A percentile compares a stretch with the other conserved stretches of the same genome.
Conservation (phyloP, 768 basidiomycete genomes). For the Lactifluus rugatus region DNA sequence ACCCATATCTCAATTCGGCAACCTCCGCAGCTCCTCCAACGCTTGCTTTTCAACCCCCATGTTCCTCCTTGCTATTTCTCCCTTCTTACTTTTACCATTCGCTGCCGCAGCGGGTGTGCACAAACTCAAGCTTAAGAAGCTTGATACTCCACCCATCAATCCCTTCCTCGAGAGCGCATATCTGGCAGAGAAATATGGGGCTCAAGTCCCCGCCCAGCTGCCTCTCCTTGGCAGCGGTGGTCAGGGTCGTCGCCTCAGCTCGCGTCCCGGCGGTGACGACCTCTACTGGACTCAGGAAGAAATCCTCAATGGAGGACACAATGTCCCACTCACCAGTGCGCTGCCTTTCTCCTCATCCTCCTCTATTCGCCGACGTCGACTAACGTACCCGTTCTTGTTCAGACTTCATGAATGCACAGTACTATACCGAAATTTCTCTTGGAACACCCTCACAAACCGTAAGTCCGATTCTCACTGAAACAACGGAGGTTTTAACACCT, state of each 20-base stretch:
- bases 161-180: slow-evolving; percentile 68
- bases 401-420: slow-evolving; percentile 99
- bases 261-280: slow-evolving; percentile 37
- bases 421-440: slow-evolving; percentile 79
- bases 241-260: slow-evolving; percentile 49
- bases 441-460: slow-evolving; percentile 79
- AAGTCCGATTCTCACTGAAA: slow-evolving; percentile 24
- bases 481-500: not conserved
- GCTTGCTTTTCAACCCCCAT: slow-evolving; percentile 26
- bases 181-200: slow-evolving; percentile 91
- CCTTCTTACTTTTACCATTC: slow-evolving; percentile 37
- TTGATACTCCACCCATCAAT: slow-evolving; percentile 51
- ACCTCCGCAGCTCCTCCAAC: not conserved
- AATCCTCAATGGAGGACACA: slow-evolving; percentile 61
- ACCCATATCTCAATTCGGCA: not conserved
- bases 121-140: slow-evolving; percentile 85
- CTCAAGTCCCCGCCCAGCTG: slow-evolving; percentile 36
- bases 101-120: slow-evolving; percentile 50
- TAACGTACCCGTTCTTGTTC: slow-evolving; percentile 12
- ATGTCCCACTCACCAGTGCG: slow-evolving; percentile 83
- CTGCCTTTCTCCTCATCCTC: not conserved
- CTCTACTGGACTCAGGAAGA: slow-evolving; percentile 79
- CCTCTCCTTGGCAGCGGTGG: slow-evolving; percentile 72
- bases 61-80: slow-evolving; percentile 35
- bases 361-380: not conserved